Percentiles rank a stretch among this genome's conserved stretches.
phyloP scores from a whole-genome alignment of 495 filamentous ascomycete genomes.

The Talaromyces thailandensis region DNA sequence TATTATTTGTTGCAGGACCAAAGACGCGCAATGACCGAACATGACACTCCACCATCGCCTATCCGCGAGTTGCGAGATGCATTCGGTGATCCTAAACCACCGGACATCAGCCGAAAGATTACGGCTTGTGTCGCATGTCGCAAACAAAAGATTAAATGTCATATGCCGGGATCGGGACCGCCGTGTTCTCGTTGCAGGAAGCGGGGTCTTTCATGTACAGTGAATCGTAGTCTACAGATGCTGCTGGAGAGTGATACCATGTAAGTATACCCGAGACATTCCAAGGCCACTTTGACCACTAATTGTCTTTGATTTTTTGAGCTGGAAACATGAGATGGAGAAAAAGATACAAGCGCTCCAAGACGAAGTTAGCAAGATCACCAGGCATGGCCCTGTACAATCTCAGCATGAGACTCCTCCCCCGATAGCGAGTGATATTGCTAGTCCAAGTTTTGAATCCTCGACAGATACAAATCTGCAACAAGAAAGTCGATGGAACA shows the following conservation, averaged over 20 bases:
- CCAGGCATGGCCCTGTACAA: not conserved
- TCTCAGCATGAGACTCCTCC: not conserved
- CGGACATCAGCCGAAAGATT: conserved; percentile 15
- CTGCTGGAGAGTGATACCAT: conserved; percentile 6
- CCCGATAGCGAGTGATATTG: not conserved
- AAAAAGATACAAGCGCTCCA: not conserved
- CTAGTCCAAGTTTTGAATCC: not conserved
- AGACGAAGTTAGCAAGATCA: not conserved
- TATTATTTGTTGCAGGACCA: not conserved
- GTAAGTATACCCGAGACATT: not conserved
- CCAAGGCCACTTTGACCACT: not conserved
- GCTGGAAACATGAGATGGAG: not conserved
- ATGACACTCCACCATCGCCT: not conserved
- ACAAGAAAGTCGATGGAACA: not conserved
- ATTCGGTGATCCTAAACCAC: conserved; percentile 15
- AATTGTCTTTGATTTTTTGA: not conserved
- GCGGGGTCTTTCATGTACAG: conserved; percentile 8
- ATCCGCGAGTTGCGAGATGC: not conserved
- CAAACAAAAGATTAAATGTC: conserved; percentile 11
- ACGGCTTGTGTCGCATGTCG: conserved; percentile 14
- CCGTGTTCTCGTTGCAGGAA: conserved; percentile 9
- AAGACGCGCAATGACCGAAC: not conserved
- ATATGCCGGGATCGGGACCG: conserved; percentile 4
- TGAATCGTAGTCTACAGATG: conserved; percentile 10
- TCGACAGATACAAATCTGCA: not conserved